These are phyloP conservation scores for Neurospora hispaniola DNA, from an alignment of 495 filamentous ascomycete genomes.

Conservation along the genomic window DNA sequence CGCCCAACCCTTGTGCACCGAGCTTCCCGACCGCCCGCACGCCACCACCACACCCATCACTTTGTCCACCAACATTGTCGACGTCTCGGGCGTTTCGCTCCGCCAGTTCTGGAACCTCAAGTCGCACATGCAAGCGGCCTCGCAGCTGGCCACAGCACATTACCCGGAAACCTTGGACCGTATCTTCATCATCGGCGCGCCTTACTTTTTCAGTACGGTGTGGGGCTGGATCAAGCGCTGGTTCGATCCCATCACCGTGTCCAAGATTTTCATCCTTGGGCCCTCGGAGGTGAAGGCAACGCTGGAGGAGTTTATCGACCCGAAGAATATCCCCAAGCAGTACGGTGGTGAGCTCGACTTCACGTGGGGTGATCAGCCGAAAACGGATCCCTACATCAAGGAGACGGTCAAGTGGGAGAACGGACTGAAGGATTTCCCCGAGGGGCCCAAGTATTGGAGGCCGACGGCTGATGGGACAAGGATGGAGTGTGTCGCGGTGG, in stretches of 20 bases:
- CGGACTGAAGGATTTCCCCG: slow-evolving; percentile 34
- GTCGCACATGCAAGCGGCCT: slow-evolving; percentile 83
- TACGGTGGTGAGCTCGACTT: slow-evolving; percentile 81
- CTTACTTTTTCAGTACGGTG: slow-evolving; percentile 83
- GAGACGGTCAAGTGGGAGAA: slow-evolving; percentile 40
- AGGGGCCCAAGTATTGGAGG: slow-evolving; percentile 40
- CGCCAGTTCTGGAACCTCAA: slow-evolving; percentile 93
- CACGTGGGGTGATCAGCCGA: slow-evolving; percentile 60
- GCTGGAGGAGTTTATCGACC: slow-evolving; percentile 70
- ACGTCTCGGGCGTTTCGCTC: slow-evolving; percentile 71
- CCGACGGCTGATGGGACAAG: slow-evolving; percentile 27
- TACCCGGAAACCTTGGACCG: slow-evolving; percentile 86
- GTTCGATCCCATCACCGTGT: slow-evolving; percentile 89
- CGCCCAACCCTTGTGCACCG: slow-evolving; percentile 70
- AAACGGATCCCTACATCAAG: slow-evolving; percentile 50
- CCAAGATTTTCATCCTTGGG: slow-evolving; percentile 83
- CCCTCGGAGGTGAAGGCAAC: slow-evolving; percentile 59
- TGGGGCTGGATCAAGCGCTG: slow-evolving; percentile 94
- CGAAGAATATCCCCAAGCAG: slow-evolving; percentile 65
- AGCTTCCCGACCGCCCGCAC: slow-evolving; percentile 55
- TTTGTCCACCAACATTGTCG: slow-evolving; percentile 82
- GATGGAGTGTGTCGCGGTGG: slow-evolving; percentile 37
- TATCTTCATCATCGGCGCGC: slow-evolving; percentile 84
- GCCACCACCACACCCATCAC: slow-evolving; percentile 61
- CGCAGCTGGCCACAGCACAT: slow-evolving; percentile 75